Evolutionary conservation across 2,329 filamentous ascomycete genomes (phyloP).

Genomic region (Trichoderma gracile): DNA sequence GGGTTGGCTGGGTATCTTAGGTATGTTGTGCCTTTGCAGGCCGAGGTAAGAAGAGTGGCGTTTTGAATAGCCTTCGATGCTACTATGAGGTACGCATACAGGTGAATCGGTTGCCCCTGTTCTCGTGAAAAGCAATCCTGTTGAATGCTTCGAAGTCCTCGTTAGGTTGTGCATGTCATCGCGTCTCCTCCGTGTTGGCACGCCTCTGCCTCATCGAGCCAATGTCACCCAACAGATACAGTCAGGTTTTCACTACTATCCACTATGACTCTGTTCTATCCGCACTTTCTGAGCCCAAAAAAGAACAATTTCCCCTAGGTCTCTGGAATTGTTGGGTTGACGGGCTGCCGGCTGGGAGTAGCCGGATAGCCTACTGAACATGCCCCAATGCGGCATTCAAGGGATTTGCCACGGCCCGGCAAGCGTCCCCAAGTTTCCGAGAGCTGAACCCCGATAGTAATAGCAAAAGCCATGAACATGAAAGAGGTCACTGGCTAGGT

Average conservation of each 20-base stretch:
- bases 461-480: background rate
- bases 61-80: too few relatives aligned
- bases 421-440: background rate
- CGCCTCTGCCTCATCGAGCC: background rate
- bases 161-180: too few relatives aligned
- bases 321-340: slow-evolving; percentile 2
- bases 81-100: too few relatives aligned
- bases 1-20: too few relatives aligned
- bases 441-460: background rate
- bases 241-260: background rate
- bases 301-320: background rate
- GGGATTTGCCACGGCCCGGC: background rate
- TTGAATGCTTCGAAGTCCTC: background rate
- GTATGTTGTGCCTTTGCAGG: too few relatives aligned
- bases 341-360: slow-evolving; percentile 1
- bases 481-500: background rate
- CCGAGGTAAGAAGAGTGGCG: too few relatives aligned
- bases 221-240: background rate
- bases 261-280: background rate
- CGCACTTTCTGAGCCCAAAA: background rate
- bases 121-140: background rate
- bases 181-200: background rate
- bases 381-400: background rate
- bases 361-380: slow-evolving; percentile 23
- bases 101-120: too few relatives aligned